These are phyloP conservation scores for Cladophialophora yegresii DNA, from an alignment of 2,329 filamentous ascomycete genomes.

Conservation along the genomic window DNA sequence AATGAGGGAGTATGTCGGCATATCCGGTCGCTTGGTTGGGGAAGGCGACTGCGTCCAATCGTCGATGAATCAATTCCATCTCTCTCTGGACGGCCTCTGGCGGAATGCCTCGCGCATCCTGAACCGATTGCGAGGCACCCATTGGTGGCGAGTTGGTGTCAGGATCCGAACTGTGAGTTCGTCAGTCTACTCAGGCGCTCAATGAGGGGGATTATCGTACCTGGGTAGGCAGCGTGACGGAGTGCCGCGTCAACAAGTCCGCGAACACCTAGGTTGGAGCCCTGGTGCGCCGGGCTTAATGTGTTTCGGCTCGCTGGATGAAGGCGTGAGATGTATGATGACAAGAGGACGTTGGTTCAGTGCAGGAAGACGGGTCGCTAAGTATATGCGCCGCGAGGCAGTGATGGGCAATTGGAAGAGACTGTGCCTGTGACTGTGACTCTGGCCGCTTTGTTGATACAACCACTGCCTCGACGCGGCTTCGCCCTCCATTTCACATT, in stretches of 20 bases:
- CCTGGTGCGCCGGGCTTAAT: too few relatives aligned
- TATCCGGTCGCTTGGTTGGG: background rate
- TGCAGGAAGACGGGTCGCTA: background rate
- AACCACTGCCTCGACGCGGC: background rate
- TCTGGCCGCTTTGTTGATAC: background rate
- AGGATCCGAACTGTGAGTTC: too few relatives aligned
- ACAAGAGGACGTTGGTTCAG: background rate
- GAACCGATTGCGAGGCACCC: background rate
- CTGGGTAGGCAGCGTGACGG: too few relatives aligned
- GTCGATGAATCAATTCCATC: background rate
- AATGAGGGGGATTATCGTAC: too few relatives aligned
- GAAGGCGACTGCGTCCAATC: background rate
- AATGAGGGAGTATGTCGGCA: background rate
- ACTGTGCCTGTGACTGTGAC: background rate
- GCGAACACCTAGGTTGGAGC: too few relatives aligned
- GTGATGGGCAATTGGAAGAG: background rate
- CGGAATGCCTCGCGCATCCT: background rate
- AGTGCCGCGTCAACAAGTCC: too few relatives aligned
- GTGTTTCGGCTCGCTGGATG: background rate
- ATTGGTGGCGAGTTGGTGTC: background rate
- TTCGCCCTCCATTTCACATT: background rate
- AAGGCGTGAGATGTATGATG: background rate
- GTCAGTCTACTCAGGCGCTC: too few relatives aligned
- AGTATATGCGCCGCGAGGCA: background rate
- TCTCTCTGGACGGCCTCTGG: background rate